Base-by-base conservation (phyloP, 305 asterid genomes). In the Solanum hybrid region DNA sequence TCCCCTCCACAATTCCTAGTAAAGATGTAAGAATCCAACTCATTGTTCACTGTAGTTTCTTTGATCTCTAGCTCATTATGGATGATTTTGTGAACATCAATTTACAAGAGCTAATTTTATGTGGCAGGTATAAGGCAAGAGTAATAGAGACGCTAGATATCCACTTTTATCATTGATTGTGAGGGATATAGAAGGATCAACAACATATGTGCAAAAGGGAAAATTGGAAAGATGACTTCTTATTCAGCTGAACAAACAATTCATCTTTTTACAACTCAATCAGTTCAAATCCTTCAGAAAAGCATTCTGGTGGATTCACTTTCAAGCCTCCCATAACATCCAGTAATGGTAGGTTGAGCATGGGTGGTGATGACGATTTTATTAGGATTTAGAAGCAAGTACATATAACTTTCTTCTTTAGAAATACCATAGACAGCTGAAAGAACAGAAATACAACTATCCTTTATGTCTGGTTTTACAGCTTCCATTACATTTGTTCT, bases 81-180 rank as follows among this genome's bases (percentile, higher is more conserved):
- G 88, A 84, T 45, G 37, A 82, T 17, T 27, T n/a, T 34, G n/a
- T 27, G 27, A 87, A 34, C 15, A 6, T 34, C 81, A 34, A 68
- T 87, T 87, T 84, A 84, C 88, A 29, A 51, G 76, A 37, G 32
- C 91, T 90, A 80, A 89, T 87, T 87, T 12, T 39, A 17, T 33
- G 77, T 93, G 91, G 93, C 93, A 94, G 94, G 91, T 57, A 88
- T 88, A 91, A 32, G 92, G 91, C 89, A 91, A 87, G 83, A 90
- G 86, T 65, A 90, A 79, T 12, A 93, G 88, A 87, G 94, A 91
- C 89, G 94, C 93, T 90, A 88, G 93, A 90, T 65, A 91, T 86
- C 92, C 93, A 81, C 89, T 94, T 85, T 84, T 87, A 89, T 92
- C 94, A 79, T 91, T 95, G 87, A 94, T 94, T 89, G 94, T 84